Conservation (phyloP, 2,329 filamentous ascomycete species). For the Botrytis pseudocinerea region DNA sequence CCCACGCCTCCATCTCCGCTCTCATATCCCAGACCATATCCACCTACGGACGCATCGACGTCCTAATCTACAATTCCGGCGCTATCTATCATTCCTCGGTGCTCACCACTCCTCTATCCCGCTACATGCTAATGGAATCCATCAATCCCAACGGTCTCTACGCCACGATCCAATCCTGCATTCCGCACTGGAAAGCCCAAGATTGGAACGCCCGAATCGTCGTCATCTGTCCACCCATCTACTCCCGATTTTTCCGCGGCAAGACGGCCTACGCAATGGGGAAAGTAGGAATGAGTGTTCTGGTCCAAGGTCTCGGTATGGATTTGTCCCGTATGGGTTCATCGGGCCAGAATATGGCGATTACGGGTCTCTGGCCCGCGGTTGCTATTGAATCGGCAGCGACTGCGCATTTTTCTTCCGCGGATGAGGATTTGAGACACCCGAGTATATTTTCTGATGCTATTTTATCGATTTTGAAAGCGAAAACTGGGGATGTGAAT, state of each 20-base stretch:
- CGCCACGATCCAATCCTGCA: constrained; percentile 63
- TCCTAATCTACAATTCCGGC: constrained; percentile 78
- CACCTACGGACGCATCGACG: constrained; percentile 58
- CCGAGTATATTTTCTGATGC: constrained; percentile 78
- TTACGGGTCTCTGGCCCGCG: constrained; percentile 82
- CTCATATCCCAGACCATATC: constrained; percentile 55
- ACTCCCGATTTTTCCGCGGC: constrained; percentile 79
- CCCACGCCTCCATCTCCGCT: constrained; percentile 56
- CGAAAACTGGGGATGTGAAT: constrained; percentile 63
- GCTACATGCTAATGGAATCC: constrained; percentile 76
- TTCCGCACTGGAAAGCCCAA: constrained; percentile 63
- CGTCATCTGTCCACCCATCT: constrained; percentile 82
- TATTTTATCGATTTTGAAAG: constrained; percentile 67
- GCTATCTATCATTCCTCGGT: constrained; percentile 84
- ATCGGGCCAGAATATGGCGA: constrained; percentile 65
- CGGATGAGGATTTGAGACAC: constrained; percentile 63
- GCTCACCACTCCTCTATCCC: constrained; percentile 68
- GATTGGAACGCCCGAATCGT: constrained; percentile 64
- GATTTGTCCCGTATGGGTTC: constrained; percentile 66
- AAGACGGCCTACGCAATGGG: constrained; percentile 82
- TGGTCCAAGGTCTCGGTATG: constrained; percentile 81
- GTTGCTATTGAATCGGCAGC: constrained; percentile 75
- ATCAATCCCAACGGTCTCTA: constrained; percentile 78
- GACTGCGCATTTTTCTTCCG: constrained; percentile 47
- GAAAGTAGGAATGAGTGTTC: constrained; percentile 79